Evolutionary conservation across 2,329 filamentous ascomycete genomes (phyloP).

Genomic region (Fusarium sp.): DNA sequence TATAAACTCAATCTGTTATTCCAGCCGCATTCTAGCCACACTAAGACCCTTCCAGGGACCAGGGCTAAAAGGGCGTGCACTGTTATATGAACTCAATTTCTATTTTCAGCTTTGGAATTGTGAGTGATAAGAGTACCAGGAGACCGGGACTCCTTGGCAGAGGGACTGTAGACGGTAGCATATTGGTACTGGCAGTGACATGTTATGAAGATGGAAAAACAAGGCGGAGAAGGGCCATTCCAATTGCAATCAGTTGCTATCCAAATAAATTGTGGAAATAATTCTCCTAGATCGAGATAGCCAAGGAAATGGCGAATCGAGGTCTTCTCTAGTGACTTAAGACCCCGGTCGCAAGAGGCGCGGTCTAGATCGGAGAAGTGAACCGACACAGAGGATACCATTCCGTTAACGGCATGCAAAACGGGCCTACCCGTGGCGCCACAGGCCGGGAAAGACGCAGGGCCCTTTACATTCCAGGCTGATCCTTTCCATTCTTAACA

Average conservation of each 20-base stretch:
- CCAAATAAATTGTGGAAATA: not conserved
- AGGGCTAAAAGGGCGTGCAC: not conserved
- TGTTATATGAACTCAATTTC: not conserved
- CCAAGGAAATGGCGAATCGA: not conserved
- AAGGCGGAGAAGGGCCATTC: not conserved
- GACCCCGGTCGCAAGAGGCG: too few relatives aligned
- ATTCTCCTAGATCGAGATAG: not conserved
- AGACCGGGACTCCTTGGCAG: not conserved
- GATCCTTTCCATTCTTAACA: constrained; percentile 2
- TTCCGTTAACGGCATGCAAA: not conserved
- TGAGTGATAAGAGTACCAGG: not conserved
- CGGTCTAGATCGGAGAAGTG: not conserved
- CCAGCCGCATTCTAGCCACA: not conserved
- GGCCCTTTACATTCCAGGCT: not conserved
- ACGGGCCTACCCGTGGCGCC: constrained; percentile 4
- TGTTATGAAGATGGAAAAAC: not conserved
- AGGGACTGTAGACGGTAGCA: not conserved
- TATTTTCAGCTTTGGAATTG: not conserved
- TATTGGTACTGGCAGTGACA: not conserved
- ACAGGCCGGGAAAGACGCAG: not conserved
- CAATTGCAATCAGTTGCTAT: not conserved
- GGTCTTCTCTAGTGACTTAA: not conserved
- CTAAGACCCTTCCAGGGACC: not conserved
- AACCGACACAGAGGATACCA: not conserved
- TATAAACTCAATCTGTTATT: not conserved